Percentiles rank a stretch among this genome's conserved stretches.
phyloP scores from a whole-genome alignment of 2,329 filamentous ascomycete genomes.

The Fusarium fracticaudum region DNA sequence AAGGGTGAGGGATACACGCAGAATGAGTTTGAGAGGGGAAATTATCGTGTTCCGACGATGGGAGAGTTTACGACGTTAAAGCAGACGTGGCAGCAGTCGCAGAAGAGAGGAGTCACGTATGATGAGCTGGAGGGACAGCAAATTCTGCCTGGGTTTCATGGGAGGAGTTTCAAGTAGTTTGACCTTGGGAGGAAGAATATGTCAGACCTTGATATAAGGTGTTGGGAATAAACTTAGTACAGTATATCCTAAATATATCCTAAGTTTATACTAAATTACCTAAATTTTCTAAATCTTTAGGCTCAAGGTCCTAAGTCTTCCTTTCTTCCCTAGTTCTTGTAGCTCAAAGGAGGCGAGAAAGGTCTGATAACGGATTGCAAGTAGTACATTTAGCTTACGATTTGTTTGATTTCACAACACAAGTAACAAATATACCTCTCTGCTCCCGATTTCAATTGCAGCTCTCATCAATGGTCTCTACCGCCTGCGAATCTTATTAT shows the following conservation, averaged over 20 bases:
- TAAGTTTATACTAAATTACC: background rate
- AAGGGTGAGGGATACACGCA: conserved; percentile 46
- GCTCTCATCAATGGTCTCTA: rapidly evolving
- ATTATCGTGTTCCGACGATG: conserved; percentile 47
- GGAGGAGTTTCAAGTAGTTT: background rate
- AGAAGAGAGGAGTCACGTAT: conserved; percentile 38
- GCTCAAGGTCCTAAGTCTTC: rapidly evolving
- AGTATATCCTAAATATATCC: background rate
- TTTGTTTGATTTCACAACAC: rapidly evolving
- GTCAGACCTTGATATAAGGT: rapidly evolving
- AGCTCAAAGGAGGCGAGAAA: rapidly evolving
- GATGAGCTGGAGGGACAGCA: conserved; percentile 44
- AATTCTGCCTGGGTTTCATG: conserved; percentile 48
- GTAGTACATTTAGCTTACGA: rapidly evolving
- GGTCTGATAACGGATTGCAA: rapidly evolving
- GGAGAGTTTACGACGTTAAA: conserved; percentile 51
- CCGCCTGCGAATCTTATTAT: background rate
- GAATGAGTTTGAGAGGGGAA: conserved; percentile 51
- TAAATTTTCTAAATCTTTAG: rapidly evolving
- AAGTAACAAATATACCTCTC: rapidly evolving
- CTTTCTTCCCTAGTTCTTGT: rapidly evolving
- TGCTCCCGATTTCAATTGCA: rapidly evolving
- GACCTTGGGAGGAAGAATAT: rapidly evolving
- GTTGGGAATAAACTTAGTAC: rapidly evolving
- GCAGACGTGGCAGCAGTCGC: conserved; percentile 48